A percentile compares a stretch with the other conserved stretches of the same genome.
phyloP scores from a whole-genome alignment of 2,329 filamentous ascomycete species.

The Metarhizium sp. region DNA sequence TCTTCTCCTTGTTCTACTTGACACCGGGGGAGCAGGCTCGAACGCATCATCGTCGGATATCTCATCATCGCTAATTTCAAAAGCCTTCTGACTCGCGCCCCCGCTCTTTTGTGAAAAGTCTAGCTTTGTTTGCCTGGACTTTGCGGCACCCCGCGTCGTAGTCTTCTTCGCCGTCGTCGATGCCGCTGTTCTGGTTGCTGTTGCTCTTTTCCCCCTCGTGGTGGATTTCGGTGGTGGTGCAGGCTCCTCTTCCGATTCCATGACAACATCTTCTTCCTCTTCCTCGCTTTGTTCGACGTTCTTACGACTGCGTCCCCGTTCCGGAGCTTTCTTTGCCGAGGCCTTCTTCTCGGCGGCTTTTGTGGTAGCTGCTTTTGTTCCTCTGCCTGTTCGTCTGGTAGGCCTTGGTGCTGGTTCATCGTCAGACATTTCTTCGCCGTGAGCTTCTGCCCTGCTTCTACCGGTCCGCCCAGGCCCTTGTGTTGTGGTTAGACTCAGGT shows the following conservation, averaged over 20 bases:
- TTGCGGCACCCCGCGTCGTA: conserved; percentile 10
- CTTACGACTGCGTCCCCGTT: conserved; percentile 30
- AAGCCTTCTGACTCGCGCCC: conserved; percentile 33
- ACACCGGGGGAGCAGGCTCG: conserved; percentile 35
- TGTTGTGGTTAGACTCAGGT: conserved; percentile 7
- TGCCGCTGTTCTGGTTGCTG: conserved; percentile 9
- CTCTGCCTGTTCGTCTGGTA: conserved; percentile 18
- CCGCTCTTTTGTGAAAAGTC: conserved; percentile 29
- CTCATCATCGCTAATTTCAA: conserved; percentile 57
- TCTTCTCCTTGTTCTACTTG: conserved; percentile 22
- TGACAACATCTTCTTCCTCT: conserved; percentile 40
- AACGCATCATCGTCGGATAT: conserved; percentile 54
- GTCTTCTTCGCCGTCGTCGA: conserved; percentile 16
- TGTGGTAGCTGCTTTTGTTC: conserved; percentile 18
- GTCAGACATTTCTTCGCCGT: conserved; percentile 19
- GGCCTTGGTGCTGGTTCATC: conserved; percentile 21
- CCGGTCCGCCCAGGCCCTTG: conserved; percentile 8
- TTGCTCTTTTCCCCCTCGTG: conserved; percentile 13
- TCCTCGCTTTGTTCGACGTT: conserved; percentile 22
- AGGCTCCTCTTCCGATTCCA: conserved; percentile 43
- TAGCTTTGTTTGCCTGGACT: conserved; percentile 23
- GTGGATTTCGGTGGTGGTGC: conserved; percentile 28
- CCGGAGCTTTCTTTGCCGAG: conserved; percentile 35
- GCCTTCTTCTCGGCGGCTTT: conserved; percentile 29
- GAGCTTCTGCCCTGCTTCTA: conserved; percentile 14